Conservation (phyloP, 2,329 filamentous ascomycete species). For the Trichoderma sp. region DNA sequence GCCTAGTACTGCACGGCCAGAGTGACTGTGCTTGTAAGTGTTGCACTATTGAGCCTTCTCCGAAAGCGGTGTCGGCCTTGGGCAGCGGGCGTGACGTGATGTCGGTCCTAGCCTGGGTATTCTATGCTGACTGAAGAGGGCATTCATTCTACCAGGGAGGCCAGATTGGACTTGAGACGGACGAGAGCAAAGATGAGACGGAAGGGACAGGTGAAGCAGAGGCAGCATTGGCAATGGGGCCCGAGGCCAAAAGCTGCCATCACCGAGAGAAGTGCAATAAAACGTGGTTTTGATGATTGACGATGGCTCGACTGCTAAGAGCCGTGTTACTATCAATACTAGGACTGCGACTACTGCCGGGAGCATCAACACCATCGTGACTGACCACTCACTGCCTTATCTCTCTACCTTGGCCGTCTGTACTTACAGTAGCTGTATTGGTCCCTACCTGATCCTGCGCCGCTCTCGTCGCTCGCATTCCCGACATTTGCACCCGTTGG, state of each 20-base stretch:
- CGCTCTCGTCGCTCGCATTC: not conserved
- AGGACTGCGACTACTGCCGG: not conserved
- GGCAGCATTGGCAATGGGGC: not conserved
- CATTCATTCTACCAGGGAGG: not conserved
- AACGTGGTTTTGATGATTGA: not conserved
- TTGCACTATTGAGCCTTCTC: not conserved
- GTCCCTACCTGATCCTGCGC: not conserved
- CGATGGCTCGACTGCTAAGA: not conserved
- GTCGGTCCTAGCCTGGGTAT: not conserved
- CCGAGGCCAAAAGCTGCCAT: not conserved
- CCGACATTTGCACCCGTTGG: slow-evolving; percentile 1
- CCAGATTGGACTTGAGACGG: not conserved
- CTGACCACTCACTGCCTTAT: not conserved
- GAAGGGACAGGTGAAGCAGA: not conserved
- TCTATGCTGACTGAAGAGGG: not conserved
- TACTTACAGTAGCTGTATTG: not conserved
- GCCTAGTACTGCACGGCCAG: not conserved
- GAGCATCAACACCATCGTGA: not conserved
- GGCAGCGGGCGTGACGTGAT: slow-evolving; percentile 1
- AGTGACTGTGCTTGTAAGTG: not conserved
- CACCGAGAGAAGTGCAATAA: not conserved
- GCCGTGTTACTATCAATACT: not conserved
- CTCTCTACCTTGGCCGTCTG: not conserved
- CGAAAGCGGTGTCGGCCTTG: slow-evolving; percentile 8
- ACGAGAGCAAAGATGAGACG: not conserved